A percentile compares a stretch with the other conserved stretches of the same genome.
Conservation (phyloP, 139 green algal species). For the Choricystis sp. region DNA sequence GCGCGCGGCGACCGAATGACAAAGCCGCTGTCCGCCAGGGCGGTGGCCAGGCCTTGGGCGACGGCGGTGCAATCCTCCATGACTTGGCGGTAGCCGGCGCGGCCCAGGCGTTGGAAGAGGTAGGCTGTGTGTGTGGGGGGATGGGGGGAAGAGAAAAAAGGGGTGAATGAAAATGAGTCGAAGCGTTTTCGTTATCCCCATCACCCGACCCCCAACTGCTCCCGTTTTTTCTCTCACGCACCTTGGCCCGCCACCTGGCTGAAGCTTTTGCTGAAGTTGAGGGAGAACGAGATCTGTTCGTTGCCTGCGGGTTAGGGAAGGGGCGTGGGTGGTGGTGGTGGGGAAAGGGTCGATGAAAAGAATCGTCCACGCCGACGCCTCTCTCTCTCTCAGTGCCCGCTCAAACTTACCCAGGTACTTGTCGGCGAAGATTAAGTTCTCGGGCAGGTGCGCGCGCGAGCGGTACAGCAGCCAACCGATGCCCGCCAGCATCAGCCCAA, state of each 20-base stretch:
- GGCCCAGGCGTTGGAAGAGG: conserved; percentile 46
- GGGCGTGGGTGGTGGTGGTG: too few species aligned
- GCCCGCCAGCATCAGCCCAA: background rate
- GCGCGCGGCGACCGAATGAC: conserved; percentile 21
- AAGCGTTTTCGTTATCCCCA: too few species aligned
- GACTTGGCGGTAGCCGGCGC: conserved; percentile 38
- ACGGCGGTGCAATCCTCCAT: conserved; percentile 35
- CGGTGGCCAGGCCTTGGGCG: conserved; percentile 6
- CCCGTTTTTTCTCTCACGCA: too few species aligned
- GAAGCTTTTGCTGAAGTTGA: conserved; percentile 55
- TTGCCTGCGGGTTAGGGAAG: conserved; percentile 12
- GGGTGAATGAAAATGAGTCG: too few species aligned
- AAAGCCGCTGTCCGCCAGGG: conserved; percentile 22
- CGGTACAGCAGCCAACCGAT: background rate
- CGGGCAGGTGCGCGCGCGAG: background rate
- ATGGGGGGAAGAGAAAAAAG: too few species aligned
- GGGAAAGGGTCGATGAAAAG: background rate
- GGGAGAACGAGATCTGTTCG: conserved; percentile 41
- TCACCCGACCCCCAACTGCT: too few species aligned
- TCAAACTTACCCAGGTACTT: conserved; percentile 9
- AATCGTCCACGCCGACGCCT: too few species aligned
- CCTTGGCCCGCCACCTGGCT: conserved; percentile 37
- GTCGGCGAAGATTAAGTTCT: background rate
- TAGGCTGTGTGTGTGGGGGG: too few species aligned
- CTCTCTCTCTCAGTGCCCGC: too few species aligned